These are phyloP conservation scores for Xerocomellus chrysenteron DNA, from an alignment of 768 basidiomycete genomes.

Conservation along the genomic window DNA sequence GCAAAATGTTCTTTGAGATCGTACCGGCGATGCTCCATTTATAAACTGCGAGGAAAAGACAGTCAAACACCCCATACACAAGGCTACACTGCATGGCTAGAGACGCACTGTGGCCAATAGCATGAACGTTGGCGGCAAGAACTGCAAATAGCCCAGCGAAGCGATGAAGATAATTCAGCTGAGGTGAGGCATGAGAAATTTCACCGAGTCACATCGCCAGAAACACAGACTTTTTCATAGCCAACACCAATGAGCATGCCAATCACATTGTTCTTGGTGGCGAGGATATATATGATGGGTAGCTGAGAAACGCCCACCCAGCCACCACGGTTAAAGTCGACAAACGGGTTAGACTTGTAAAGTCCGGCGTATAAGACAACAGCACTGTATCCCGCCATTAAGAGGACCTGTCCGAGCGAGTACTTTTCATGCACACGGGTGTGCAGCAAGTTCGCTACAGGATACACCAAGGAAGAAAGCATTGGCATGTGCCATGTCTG, in stretches of 20 bases:
- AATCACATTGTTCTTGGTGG: conserved; percentile 68
- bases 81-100: background rate
- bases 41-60: conserved; percentile 45
- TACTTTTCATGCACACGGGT: conserved; percentile 46
- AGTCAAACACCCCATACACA: background rate
- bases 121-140: conserved; percentile 57
- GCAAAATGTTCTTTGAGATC: conserved; percentile 35
- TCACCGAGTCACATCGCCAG: background rate
- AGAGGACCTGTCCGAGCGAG: conserved; percentile 48
- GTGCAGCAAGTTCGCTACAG: conserved; percentile 43
- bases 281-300: conserved; percentile 63
- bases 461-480: conserved; percentile 42
- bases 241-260: conserved; percentile 57
- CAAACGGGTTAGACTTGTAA: conserved; percentile 51
- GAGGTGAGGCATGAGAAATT: background rate
- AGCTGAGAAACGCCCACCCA: conserved; percentile 58
- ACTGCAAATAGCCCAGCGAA: conserved; percentile 58
- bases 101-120: conserved; percentile 53
- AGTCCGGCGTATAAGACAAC: conserved; percentile 48
- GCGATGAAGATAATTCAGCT: conserved; percentile 79
- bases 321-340: conserved; percentile 47
- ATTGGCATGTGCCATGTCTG: conserved; percentile 34
- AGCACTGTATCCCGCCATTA: conserved; percentile 47
- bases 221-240: conserved; percentile 59
- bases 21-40: conserved; percentile 48